These are phyloP conservation scores for Septoria linicola DNA, from an alignment of 2,329 filamentous ascomycete species.

Conservation along the genomic window DNA sequence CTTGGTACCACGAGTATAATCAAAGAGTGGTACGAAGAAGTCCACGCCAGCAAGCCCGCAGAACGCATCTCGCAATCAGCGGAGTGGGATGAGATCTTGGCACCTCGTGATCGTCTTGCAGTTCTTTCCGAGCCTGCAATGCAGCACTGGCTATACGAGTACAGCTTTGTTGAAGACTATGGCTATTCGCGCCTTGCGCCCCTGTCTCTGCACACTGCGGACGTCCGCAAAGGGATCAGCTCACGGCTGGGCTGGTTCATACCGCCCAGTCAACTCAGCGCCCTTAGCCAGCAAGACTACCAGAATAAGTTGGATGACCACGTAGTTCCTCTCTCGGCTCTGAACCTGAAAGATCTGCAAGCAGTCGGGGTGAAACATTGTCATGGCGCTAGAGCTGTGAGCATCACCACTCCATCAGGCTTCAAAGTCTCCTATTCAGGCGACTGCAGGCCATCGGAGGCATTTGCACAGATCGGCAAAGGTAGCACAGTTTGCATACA, in stretches of 20 bases:
- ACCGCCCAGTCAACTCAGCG: conserved; percentile 29
- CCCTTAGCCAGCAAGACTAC: conserved; percentile 22
- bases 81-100: conserved; percentile 30
- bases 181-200: conserved; percentile 63
- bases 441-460: conserved; percentile 76
- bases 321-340: conserved; percentile 41
- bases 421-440: conserved; percentile 92
- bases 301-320: conserved; percentile 30
- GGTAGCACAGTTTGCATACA: conserved; percentile 84
- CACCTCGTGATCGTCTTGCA: conserved; percentile 47
- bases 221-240: conserved; percentile 15
- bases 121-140: conserved; percentile 71
- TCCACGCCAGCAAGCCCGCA: conserved; percentile 44
- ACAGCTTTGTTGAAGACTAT: conserved; percentile 72
- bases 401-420: conserved; percentile 72
- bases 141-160: conserved; percentile 75
- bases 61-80: conserved; percentile 11
- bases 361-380: conserved; percentile 75
- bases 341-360: conserved; percentile 66
- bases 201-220: conserved; percentile 43
- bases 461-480: conserved; percentile 69
- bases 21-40: conserved; percentile 70
- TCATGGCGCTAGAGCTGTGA: conserved; percentile 70
- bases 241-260: conserved; percentile 39
- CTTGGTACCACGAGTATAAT: conserved; percentile 81